Evolutionary conservation across 805 yeast genomes (phyloP), one percentile per base, ranked within the genome.

Genomic region (Yamadazyma kitorensis): DNA sequence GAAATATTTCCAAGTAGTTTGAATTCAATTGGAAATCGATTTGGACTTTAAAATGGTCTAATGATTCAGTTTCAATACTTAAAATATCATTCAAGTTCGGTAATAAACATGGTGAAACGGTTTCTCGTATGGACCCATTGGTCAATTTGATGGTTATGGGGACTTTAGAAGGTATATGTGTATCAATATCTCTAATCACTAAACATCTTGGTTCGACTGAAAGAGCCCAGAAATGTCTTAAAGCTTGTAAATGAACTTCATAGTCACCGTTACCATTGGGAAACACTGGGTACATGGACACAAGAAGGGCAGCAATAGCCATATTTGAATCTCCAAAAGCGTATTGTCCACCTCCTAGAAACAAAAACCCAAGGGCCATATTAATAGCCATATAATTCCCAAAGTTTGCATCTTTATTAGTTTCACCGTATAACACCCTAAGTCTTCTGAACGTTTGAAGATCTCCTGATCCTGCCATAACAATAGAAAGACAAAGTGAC

Each of bases 381-480:
- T 85, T 86, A 2, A 80, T 68, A 0, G 89, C 85, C 78, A 84
- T 77, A 49, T 76, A 85, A 39, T 78, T 76, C 0, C 95, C 93
- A 54, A 75, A 87, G 7, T 68, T 66, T 28, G 66, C 58, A 24
- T 49, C 69, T 23, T 56, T 61, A 18, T 64, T 65, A 0, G 75
- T 70, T 9, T 72, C 67, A 14, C 82, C 85, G 52, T 85, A 88
- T 20, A 86, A 59, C 17, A 73, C 71, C 39, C 95, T 69, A 27
- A 86, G 63, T 33, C 96, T 69, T 47, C 89, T 70, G 44, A 93
- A 74, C 0, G 80, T 75, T 27, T 78, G 84, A 34, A 89, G 58
- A 53, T 93, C 96, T 1, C 98, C 98, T 11, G 88, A 77, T 1
- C 96, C 96, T 2, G 95, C 89, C 85, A 87, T 84, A 0, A 88